These are phyloP conservation scores for Mucor plumbeus DNA, from an alignment of 371 early-diverging fungal species.

Conservation along the genomic window DNA sequence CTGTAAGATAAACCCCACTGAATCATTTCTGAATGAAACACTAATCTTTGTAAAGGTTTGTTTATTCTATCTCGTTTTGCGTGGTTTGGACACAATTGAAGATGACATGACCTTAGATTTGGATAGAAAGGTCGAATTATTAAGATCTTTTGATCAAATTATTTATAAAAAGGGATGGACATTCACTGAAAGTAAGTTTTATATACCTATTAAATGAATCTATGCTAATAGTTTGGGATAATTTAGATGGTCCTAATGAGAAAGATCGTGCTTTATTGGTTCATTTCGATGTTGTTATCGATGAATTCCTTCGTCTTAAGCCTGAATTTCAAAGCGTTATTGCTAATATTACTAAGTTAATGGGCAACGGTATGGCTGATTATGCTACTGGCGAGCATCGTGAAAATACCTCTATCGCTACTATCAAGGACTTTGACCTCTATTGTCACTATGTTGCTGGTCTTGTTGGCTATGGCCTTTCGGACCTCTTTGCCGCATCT, in stretches of 20 bases:
- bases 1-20: slow-evolving; percentile 47
- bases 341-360: slow-evolving; percentile 86
- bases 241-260: slow-evolving; percentile 84
- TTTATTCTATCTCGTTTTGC: slow-evolving; percentile 92
- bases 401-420: slow-evolving; percentile 72
- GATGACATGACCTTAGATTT: slow-evolving; percentile 94
- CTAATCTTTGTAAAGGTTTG: slow-evolving; percentile 56
- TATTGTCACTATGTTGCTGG: slow-evolving; percentile 99
- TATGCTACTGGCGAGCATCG: slow-evolving; percentile 69
- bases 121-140: slow-evolving; percentile 75
- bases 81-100: slow-evolving; percentile 97
- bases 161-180: slow-evolving; percentile 87
- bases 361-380: slow-evolving; percentile 97
- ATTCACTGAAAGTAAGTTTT: slow-evolving; percentile 74
- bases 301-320: slow-evolving; percentile 82
- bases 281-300: slow-evolving; percentile 88
- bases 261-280: slow-evolving; percentile 91
- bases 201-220: background rate
- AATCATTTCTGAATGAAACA: background rate
- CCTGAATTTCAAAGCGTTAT: slow-evolving; percentile 83
- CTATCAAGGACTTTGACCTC: slow-evolving; percentile 86
- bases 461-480: slow-evolving; percentile 93
- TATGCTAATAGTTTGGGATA: background rate
- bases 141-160: slow-evolving; percentile 81
- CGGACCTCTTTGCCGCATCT: slow-evolving; percentile 87